phyloP scores from a whole-genome alignment of 345 rosid species.

The Eucalyptus regnans region DNA sequence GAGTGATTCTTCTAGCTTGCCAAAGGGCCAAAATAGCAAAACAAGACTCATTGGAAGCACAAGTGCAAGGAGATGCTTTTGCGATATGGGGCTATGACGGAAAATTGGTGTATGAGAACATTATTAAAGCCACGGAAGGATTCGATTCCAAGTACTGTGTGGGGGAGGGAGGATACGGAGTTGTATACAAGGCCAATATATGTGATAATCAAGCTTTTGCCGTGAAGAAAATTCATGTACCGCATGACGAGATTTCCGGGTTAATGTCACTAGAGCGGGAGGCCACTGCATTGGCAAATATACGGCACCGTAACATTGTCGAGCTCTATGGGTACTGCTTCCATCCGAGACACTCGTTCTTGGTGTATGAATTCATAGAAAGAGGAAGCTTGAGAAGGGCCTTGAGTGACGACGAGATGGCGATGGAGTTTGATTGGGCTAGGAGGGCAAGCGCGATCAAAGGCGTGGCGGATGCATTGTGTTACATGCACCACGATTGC shows the following conservation, averaged over 20 bases:
- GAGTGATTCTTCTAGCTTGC: background rate
- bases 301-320: background rate
- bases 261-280: background rate
- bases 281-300: background rate
- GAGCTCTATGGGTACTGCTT: background rate
- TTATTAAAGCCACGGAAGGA: background rate
- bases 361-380: background rate
- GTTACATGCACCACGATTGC: constrained; percentile 9
- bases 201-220: background rate
- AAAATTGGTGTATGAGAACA: background rate
- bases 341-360: background rate
- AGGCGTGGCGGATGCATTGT: background rate
- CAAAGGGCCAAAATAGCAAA: background rate
- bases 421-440: background rate
- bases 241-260: background rate
- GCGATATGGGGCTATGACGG: constrained; percentile 2
- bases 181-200: background rate
- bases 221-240: background rate
- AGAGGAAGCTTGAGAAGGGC: background rate
- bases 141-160: background rate
- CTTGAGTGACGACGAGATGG: background rate
- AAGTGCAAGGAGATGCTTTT: background rate
- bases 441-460: background rate
- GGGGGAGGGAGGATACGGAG: background rate
- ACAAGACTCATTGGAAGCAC: no score